Evolutionary conservation across 495 filamentous ascomycete genomes (phyloP), one percentile per base, ranked within the genome.

Genomic region (Trichoderma parareesei): DNA sequence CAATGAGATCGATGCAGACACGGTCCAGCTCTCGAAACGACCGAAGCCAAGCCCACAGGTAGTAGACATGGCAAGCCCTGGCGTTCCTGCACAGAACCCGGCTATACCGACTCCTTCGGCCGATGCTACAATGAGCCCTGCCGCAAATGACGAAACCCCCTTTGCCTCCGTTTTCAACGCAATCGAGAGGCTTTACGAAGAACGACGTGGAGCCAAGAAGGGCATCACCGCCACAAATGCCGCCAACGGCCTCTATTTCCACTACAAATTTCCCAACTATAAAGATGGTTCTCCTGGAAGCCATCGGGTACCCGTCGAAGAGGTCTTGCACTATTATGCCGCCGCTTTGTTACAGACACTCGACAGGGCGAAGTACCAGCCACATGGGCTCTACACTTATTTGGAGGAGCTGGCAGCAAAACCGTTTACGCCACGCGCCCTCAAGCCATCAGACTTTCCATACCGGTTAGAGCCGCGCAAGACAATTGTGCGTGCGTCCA

Each of bases 291-390:
- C 33, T 20, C 13, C n/a, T 6, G 61, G 61, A 48, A 35, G n/a
- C 61, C 61, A 63, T 35, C 42, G 27, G n/a, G 14, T 63, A 0
- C 61, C 64, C 43, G 64, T 43, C 20, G 27, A 46, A 38, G 64
- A 65, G 27, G 40, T 65, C 13, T 27, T 65, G 43, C 38, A 42
- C 9, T 65, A 65, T 11, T 42, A 65, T 43, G 38, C 64, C n/a
- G n/a, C n/a, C 11, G 20, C n/a, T 6, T 59, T 65, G 6, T n/a
- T 61, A 9, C 33, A 61, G 14, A 11, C 20, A 16, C 53, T 65
- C 6, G 64, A 65, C 55, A 37, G 46, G 64, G 38, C 16, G 37
- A 61, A 37, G 16, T 65, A 20, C 14, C 20, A 40, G 4, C 6
- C 20, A 6, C 16, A 27, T 2, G 14, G 46, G 11, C 27, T 66